Evolutionary conservation across 768 basidiomycete genomes (phyloP).

Genomic region (Antrodiella citrinella): DNA sequence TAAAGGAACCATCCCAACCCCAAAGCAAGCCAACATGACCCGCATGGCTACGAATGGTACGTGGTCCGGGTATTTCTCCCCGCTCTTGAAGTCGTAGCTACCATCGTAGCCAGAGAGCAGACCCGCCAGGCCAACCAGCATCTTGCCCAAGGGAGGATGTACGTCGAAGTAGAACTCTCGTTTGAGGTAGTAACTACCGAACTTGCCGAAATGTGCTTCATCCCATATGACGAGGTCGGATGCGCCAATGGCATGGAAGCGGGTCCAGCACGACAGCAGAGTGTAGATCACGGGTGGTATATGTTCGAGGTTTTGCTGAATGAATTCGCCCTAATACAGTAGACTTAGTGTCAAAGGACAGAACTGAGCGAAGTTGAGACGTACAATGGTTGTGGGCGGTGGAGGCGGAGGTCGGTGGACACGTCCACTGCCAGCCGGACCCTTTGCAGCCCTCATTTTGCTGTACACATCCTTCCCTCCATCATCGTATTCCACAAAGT

Average conservation of each 20-base stretch:
- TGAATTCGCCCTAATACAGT: conserved; percentile 55
- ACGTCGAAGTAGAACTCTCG: conserved; percentile 99
- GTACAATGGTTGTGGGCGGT: conserved; percentile 49
- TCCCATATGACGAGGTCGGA: conserved; percentile 92
- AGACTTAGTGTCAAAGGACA: conserved; percentile 2
- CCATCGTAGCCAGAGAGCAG: conserved; percentile 89
- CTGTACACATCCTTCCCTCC: conserved; percentile 64
- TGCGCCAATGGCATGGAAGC: conserved; percentile 88
- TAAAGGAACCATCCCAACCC: conserved; percentile 91
- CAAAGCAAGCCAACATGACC: conserved; percentile 89
- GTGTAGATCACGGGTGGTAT: conserved; percentile 82
- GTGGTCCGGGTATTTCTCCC: conserved; percentile 68
- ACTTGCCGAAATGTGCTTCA: conserved; percentile 99
- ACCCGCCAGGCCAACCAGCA: conserved; percentile 94
- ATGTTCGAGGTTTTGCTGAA: conserved; percentile 73
- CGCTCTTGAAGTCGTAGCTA: conserved; percentile 89
- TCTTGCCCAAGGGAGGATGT: conserved; percentile 97
- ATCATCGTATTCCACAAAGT: conserved; percentile 34
- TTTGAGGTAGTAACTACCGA: conserved; percentile 96
- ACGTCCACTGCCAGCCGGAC: conserved; percentile 39
- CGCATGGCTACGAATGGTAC: conserved; percentile 95
- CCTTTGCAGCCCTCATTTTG: conserved; percentile 30
- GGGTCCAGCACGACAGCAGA: conserved; percentile 89
- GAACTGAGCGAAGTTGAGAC: conserved; percentile 9
- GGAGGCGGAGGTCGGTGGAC: conserved; percentile 49